Percentiles rank a stretch among this genome's conserved stretches.
phyloP scores from a whole-genome alignment of 345 rosid species.

The Schrenkiella parvula region DNA sequence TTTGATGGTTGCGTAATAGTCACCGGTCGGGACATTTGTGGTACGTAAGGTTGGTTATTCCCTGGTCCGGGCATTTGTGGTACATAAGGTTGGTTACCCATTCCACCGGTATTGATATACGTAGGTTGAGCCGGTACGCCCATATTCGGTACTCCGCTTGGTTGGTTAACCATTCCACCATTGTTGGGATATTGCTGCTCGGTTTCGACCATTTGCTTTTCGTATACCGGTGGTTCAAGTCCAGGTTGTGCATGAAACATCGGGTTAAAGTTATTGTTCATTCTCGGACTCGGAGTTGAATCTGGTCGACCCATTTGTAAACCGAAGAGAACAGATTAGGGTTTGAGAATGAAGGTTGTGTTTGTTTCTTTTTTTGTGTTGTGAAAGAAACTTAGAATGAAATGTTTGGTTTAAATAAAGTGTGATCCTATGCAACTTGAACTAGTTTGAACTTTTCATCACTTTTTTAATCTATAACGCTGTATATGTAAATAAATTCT shows the following conservation, averaged over 20 bases:
- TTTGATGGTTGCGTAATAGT: conserved; percentile 13
- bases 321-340: background rate
- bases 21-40: background rate
- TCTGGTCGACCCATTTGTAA: conserved; percentile 31
- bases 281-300: background rate
- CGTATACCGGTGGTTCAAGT: conserved; percentile 5
- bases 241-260: conserved; percentile 1
- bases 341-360: background rate
- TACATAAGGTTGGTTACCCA: background rate
- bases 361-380: background rate
- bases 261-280: conserved; percentile 20
- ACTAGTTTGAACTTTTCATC: conserved; percentile 8
- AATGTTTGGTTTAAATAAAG: conserved; percentile 16
- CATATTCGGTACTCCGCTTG: background rate
- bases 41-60: background rate
- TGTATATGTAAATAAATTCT: background rate
- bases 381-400: background rate
- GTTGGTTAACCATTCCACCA: conserved; percentile 7
- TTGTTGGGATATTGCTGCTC: conserved; percentile 8
- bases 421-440: conserved; percentile 3
- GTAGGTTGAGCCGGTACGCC: background rate
- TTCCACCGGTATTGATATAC: background rate
- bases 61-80: background rate
- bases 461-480: background rate
- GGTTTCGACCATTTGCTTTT: background rate